Conservation (phyloP, 495 filamentous ascomycete genomes). For the Talaromyces liani region DNA sequence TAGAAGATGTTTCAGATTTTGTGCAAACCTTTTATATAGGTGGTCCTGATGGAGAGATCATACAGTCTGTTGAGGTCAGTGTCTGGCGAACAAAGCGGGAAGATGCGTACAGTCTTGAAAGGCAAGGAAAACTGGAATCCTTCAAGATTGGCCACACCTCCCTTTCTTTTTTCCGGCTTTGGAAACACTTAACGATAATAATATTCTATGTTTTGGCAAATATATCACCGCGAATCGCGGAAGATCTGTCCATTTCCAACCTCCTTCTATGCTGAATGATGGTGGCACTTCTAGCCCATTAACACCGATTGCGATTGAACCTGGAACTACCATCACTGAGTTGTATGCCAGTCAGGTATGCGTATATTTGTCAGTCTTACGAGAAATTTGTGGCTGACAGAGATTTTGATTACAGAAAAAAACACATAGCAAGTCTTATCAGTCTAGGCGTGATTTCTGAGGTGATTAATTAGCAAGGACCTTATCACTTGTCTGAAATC, state of each 20-base stretch:
- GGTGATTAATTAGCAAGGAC: not conserved
- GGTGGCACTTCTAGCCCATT: not conserved
- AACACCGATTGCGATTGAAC: not conserved
- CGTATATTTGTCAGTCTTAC: not conserved
- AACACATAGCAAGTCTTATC: not conserved
- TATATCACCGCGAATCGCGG: not conserved
- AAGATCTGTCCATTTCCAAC: not conserved
- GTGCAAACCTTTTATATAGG: not conserved
- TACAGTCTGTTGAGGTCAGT: not conserved
- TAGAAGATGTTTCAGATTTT: not conserved
- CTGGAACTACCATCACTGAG: not conserved
- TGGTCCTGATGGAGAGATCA: not conserved
- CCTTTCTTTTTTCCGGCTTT: not conserved
- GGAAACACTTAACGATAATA: not conserved
- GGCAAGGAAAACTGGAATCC: not conserved
- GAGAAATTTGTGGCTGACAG: not conserved
- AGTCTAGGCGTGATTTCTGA: not conserved
- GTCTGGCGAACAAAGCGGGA: not conserved
- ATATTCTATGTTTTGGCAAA: no score
- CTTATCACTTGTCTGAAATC: no score
- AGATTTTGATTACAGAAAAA: not conserved
- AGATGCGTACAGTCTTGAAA: not conserved
- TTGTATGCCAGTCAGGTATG: not conserved
- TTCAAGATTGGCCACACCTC: not conserved
- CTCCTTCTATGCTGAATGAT: not conserved